Evolutionary conservation across 1,139 yeast species (phyloP), one percentile per base, ranked within the genome.

Genomic region (Candida dubliniensis): DNA sequence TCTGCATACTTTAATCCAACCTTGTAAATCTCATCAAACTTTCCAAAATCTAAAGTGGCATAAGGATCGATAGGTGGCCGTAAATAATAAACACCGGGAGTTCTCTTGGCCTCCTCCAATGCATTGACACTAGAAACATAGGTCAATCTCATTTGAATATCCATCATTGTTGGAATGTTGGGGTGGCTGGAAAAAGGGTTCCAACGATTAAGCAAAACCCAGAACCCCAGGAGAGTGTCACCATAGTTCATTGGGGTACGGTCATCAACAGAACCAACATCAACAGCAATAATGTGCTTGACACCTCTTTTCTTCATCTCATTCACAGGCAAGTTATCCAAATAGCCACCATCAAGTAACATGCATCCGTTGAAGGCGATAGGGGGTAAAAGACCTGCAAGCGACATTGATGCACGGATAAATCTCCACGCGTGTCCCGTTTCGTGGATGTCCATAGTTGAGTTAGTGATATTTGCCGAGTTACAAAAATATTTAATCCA

Each of bases 121-220:
- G 98, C 98, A 62, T 87, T 87, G 1, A 93, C 99, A 49, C 96
- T 87, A 0, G 97, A 88, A 25, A 93, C 99, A 63, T 93, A 93
- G 1, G 98, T 96, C 49, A 93, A 71, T 46, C 99, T 75, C 68
- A 89, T 79, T 68, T 93, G 99, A 50, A 93, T 89, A 60, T 93
- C 99, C 56, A 96, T 90, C 86, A 93, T 82, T 47, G 87, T 87
- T 3, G 99, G 99, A 7, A 90, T 88, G 60, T 87, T 85, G 4
- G 97, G 96, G 57, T 85, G 87, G 30, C 71, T 74, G 0, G 96
- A 87, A 57, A 91, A 91, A 8, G 96, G 96, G 59, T 93, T 93
- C 84, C 95, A 82, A 46, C 96, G 74, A 63, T 93, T 93, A 48
- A 89, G 67, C 10, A 93, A 57, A 7, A 89, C 96, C 97, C 98